These are phyloP conservation scores for Aechmea fasciata DNA, from an alignment of 176 grass and related monocot genomes.

Conservation along the genomic window DNA sequence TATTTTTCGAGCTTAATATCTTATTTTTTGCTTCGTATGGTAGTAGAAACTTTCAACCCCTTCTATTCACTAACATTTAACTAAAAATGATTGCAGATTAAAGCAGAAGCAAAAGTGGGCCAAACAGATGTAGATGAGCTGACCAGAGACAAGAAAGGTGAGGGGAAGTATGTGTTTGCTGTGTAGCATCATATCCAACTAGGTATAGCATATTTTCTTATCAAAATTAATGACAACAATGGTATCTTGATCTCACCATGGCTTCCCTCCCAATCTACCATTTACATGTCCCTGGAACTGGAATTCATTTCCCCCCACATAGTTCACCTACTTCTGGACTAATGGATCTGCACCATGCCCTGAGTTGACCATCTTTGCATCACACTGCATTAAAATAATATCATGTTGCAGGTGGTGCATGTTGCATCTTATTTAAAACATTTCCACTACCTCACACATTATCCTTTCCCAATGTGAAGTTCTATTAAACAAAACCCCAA, in stretches of 20 bases:
- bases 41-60: too few species aligned
- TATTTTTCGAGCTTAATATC: too few species aligned
- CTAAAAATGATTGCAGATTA: too few species aligned
- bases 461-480: conserved; percentile 4
- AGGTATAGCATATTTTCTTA: too few species aligned
- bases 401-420: conserved; percentile 11
- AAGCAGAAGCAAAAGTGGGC: too few species aligned
- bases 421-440: conserved; percentile 15
- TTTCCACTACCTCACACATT: conserved; percentile 14
- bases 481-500: conserved; percentile 14
- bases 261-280: not conserved
- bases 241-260: not conserved
- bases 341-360: conserved; percentile 2
- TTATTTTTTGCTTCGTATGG: too few species aligned
- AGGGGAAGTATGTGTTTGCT: not conserved
- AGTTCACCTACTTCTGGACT: not conserved
- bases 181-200: not conserved
- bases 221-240: conserved; percentile 2
- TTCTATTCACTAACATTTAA: too few species aligned
- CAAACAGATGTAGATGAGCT: too few species aligned
- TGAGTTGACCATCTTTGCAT: conserved; percentile 26
- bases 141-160: conserved; percentile 1
- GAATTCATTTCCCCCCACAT: not conserved
- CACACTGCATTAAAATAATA: not conserved
- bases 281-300: conserved; percentile 2